These are phyloP conservation scores for Colletotrichum godetiae DNA, from an alignment of 2,329 filamentous ascomycete species.

Conservation along the genomic window DNA sequence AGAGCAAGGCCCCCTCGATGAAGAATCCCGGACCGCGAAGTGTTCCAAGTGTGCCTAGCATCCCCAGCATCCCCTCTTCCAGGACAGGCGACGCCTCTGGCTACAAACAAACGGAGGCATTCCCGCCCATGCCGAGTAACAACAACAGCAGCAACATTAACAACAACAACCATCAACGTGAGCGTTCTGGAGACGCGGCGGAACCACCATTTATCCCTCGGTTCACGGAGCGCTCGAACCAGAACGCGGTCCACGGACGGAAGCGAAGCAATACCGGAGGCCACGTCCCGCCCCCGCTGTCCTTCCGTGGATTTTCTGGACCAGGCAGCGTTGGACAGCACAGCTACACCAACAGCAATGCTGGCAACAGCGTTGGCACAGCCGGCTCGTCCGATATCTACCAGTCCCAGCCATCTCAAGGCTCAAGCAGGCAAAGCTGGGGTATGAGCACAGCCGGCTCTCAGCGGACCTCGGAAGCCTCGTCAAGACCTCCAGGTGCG, in stretches of 20 bases:
- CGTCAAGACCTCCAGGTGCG: constrained; percentile 54
- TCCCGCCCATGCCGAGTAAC: constrained; percentile 45
- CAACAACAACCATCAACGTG: constrained; percentile 55
- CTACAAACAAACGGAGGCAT: constrained; percentile 53
- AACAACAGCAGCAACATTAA: constrained; percentile 42
- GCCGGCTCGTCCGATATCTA: constrained; percentile 71
- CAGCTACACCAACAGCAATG: constrained; percentile 66
- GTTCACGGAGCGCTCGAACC: constrained; percentile 68
- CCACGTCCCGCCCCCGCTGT: constrained; percentile 74
- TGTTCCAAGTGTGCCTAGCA: constrained; percentile 62
- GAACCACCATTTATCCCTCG: constrained; percentile 79
- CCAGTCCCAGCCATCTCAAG: constrained; percentile 63
- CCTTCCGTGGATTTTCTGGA: constrained; percentile 83
- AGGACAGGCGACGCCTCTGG: constrained; percentile 49
- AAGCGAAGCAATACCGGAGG: constrained; percentile 92
- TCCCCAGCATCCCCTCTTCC: constrained; percentile 50
- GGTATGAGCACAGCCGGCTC: constrained; percentile 58
- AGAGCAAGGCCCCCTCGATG: constrained; percentile 65
- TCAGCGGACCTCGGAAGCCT: constrained; percentile 67
- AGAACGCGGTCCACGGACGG: constrained; percentile 72
- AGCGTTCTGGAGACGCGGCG: constrained; percentile 69
- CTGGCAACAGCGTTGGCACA: constrained; percentile 67
- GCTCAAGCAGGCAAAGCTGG: constrained; percentile 51
- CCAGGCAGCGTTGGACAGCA: constrained; percentile 57
- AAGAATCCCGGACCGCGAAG: constrained; percentile 61